Evolutionary conservation across 371 early-diverging fungal species (phyloP), one percentile per base, ranked within the genome.

Genomic region (Rhizomucor miehei): DNA sequence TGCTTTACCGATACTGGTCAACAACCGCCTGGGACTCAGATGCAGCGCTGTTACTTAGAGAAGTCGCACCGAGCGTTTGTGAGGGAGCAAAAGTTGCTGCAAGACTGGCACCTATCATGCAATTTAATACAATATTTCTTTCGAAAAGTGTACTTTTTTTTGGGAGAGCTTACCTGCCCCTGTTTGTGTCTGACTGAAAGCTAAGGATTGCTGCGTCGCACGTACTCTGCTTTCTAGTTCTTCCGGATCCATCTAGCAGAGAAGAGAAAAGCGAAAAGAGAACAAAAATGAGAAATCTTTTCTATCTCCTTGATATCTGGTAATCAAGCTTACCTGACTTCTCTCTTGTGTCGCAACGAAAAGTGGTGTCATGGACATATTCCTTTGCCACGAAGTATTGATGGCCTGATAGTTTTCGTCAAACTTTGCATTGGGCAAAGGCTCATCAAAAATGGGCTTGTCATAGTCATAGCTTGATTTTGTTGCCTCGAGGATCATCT

Each of bases 331-430:
- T 60, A 66, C 60, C 29, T 17, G 36, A 21, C 44, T 39, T 17
- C 45, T 17, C 20, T 71, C 56, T 46, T 86, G 86, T 0, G 81
- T 77, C 2, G 74, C 63, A 0, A 82, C 81, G 71, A 88, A 91
- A 12, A 90, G 58, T 0, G 89, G 91, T 6, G 79, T 73, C 88
- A 91, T 87, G 0, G 85, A 77, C 0, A 74, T 57, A 25, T 71
- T 84, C 39, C 60, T 58, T 21, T 67, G 67, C 87, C 86, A 87
- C 0, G 82, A 77, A 17, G 81, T 81, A 66, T 87, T 76, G 19
- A 88, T 80, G 3, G 63, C 63, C 24, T 83, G 76, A 38, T 71
- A 70, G 2, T 63, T 44, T 0, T 66, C 73, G 45, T 69, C 77
- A 62, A 88, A 88, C 13, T 59, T 75, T 1, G 85, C 87, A 37